Evolutionary conservation across 345 rosid genomes (phyloP).

Genomic region (Rhodamnia rubescens): DNA sequence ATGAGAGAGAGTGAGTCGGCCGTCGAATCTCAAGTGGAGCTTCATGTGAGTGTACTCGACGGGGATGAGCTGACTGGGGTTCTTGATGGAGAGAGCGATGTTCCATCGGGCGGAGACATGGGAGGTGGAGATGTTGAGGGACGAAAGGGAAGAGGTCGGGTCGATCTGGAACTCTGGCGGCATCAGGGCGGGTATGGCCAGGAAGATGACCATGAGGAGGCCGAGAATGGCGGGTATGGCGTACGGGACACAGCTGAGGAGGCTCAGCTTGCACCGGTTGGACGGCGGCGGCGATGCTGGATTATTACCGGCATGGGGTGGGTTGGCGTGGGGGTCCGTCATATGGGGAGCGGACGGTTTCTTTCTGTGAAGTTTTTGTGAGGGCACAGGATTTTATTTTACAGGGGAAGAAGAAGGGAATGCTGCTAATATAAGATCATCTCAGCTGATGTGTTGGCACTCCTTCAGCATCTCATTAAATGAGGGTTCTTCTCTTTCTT

Average conservation of each 20-base stretch:
- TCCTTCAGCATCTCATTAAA: no score
- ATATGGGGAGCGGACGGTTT: neutral
- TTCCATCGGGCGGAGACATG: neutral
- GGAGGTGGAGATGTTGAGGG: neutral
- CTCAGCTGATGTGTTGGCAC: no score
- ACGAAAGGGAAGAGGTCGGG: neutral
- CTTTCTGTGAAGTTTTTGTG: neutral
- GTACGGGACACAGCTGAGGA: neutral
- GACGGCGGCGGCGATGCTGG: neutral
- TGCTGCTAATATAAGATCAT: no score
- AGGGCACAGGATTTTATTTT: neutral
- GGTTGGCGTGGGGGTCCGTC: neutral
- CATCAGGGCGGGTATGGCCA: neutral
- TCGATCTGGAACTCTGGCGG: neutral
- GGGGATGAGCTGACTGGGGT: neutral
- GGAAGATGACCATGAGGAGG: neutral
- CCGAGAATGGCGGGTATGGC: neutral
- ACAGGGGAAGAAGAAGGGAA: no score
- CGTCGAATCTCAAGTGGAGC: neutral
- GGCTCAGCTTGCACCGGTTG: accelerated
- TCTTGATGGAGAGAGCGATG: neutral
- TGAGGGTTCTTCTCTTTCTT: no score
- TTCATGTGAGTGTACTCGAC: neutral
- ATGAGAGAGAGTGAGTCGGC: neutral
- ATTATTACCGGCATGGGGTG: neutral